Evolutionary conservation across 352 stramenopile genomes (phyloP).

Genomic region (Phytophthora hibernalis): DNA sequence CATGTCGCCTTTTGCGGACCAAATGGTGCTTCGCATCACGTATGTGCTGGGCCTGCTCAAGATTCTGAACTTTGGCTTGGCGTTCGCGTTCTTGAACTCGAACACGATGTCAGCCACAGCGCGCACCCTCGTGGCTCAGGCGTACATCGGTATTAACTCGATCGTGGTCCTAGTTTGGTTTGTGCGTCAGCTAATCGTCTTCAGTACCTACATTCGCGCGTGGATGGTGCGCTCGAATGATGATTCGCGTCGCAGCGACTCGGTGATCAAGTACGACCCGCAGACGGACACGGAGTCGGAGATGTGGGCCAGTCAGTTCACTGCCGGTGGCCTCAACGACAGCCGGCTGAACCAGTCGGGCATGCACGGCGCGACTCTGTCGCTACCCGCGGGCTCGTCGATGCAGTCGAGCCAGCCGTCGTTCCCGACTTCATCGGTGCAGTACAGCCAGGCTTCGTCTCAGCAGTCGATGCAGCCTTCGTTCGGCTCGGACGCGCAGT

Average conservation of each 20-base stretch:
- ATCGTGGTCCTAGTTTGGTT: slow-evolving; percentile 69
- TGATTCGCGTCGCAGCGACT: slow-evolving; percentile 34
- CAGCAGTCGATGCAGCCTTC: slow-evolving; percentile 26
- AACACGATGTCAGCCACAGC: slow-evolving; percentile 50
- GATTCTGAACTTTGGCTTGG: slow-evolving; percentile 65
- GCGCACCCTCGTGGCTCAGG: slow-evolving; percentile 49
- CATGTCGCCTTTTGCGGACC: slow-evolving; percentile 48
- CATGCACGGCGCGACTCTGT: slow-evolving; percentile 22
- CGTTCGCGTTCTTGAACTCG: slow-evolving; percentile 65
- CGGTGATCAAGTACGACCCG: slow-evolving; percentile 42
- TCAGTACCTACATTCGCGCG: slow-evolving; percentile 57
- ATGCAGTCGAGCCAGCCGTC: slow-evolving; percentile 21
- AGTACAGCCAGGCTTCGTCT: slow-evolving; percentile 19
- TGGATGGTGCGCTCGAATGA: slow-evolving; percentile 62
- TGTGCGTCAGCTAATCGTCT: slow-evolving; percentile 63
- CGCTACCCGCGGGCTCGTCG: slow-evolving; percentile 10
- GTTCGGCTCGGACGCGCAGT: slow-evolving; percentile 18
- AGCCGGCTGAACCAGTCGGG: slow-evolving; percentile 19
- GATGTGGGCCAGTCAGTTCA: slow-evolving; percentile 51
- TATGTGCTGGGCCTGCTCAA: slow-evolving; percentile 60
- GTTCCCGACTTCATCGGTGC: slow-evolving; percentile 10
- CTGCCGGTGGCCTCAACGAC: slow-evolving; percentile 4
- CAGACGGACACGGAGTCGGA: slow-evolving; percentile 50
- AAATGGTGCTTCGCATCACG: slow-evolving; percentile 52
- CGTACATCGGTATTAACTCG: slow-evolving; percentile 71